Conservation (phyloP, 1,139 yeast species). For the Protomyces inundatus region DNA sequence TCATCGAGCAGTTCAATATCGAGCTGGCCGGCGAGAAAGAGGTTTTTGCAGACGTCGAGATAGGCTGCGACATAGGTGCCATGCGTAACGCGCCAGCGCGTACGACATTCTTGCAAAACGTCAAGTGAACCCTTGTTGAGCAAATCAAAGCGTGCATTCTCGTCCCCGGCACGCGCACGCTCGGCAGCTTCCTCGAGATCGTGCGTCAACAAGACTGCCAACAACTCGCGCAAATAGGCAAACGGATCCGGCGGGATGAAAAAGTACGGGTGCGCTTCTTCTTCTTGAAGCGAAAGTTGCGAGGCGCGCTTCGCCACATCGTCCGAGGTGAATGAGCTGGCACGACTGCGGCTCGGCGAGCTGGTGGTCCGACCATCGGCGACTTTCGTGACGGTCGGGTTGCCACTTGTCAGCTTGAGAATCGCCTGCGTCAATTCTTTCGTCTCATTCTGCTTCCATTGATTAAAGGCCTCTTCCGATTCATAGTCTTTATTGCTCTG, state of each 20-base stretch:
- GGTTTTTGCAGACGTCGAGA: not conserved
- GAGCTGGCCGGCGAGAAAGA: constrained; percentile 1
- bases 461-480: not conserved
- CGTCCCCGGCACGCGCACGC: not conserved
- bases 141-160: not conserved
- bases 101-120: not conserved
- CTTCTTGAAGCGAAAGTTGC: not conserved
- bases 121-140: constrained; percentile 4
- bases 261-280: not conserved
- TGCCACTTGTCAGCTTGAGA: constrained; percentile 9
- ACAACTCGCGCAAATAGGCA: not conserved
- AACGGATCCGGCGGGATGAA: constrained; percentile 12
- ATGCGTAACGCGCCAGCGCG: constrained; percentile 8
- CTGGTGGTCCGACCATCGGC: not conserved
- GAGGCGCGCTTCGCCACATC: not conserved
- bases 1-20: constrained; percentile 11
- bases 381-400: not conserved
- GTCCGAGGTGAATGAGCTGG: not conserved
- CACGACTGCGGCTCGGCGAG: not conserved
- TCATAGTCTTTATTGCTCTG: constrained; percentile 1
- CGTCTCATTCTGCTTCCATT: constrained; percentile 9
- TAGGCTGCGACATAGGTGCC: not conserved
- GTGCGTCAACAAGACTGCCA: constrained; percentile 1
- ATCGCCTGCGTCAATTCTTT: constrained; percentile 2
- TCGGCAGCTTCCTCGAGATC: not conserved